Conservation (phyloP, 2,329 filamentous ascomycete genomes). For the Lachnellula suecica region DNA sequence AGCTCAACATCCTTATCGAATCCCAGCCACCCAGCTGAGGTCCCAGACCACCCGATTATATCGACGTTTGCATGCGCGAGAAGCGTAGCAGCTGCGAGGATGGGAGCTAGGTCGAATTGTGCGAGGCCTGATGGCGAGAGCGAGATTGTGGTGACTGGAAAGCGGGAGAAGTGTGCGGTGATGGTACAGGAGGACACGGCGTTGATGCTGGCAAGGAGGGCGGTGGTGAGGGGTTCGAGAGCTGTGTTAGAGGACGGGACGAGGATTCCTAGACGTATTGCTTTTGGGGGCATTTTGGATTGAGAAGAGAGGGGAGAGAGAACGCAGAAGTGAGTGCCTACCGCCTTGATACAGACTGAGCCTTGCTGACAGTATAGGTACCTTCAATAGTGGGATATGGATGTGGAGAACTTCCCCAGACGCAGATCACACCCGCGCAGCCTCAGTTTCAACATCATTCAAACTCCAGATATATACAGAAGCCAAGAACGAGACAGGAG, state of each 20-base stretch:
- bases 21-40: slow-evolving; percentile 38
- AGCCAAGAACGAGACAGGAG: too few species aligned
- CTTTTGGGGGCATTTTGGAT: background rate
- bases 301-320: background rate
- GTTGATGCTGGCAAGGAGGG: slow-evolving; percentile 26
- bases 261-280: slow-evolving; percentile 38
- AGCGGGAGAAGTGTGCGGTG: slow-evolving; percentile 43
- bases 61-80: slow-evolving; percentile 39
- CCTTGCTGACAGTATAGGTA: background rate
- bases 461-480: too few species aligned
- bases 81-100: slow-evolving; percentile 35
- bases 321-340: background rate
- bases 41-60: slow-evolving; percentile 40
- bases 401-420: background rate
- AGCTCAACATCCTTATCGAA: slow-evolving; percentile 41
- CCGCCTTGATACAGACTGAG: background rate
- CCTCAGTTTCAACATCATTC: too few species aligned
- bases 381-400: background rate
- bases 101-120: slow-evolving; percentile 33
- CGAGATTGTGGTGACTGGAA: slow-evolving; percentile 39
- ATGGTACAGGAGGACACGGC: slow-evolving; percentile 37
- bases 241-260: slow-evolving; percentile 44
- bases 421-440: background rate
- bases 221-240: slow-evolving; percentile 41
- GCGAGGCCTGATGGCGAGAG: slow-evolving; percentile 33